phyloP scores from a whole-genome alignment of 192 early-diverging fungal genomes.

The Allomyces javanicus region DNA sequence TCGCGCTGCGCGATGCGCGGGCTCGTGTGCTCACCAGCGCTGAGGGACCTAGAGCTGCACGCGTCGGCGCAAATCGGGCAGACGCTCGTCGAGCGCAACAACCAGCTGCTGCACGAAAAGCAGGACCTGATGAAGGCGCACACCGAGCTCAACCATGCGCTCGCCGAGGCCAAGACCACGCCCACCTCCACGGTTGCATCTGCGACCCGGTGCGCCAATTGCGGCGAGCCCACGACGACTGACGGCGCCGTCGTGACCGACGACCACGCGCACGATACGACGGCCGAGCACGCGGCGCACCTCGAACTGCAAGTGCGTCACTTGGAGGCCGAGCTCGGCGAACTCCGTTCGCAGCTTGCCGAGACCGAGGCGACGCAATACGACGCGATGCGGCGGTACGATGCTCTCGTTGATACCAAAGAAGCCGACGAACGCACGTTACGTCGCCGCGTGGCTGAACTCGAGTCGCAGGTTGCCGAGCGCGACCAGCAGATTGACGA shows the following conservation, averaged over 20 bases:
- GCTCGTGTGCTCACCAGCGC: background rate
- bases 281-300: background rate
- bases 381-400: too few species aligned
- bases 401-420: too few species aligned
- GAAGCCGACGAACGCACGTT: too few species aligned
- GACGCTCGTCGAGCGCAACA: too few species aligned
- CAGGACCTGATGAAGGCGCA: background rate
- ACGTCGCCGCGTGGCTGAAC: too few species aligned
- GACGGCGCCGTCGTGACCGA: too few species aligned
- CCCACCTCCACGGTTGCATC: background rate
- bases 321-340: too few species aligned
- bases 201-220: background rate
- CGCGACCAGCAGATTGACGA: background rate
- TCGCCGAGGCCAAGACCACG: background rate
- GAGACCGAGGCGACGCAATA: too few species aligned
- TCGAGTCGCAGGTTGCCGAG: background rate
- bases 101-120: background rate
- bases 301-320: too few species aligned
- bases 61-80: too few species aligned
- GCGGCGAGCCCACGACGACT: background rate
- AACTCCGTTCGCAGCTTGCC: too few species aligned
- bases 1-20: too few species aligned
- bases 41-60: background rate
- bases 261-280: background rate
- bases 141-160: background rate